These are phyloP conservation scores for Sporothrix inflata DNA, from an alignment of 2,329 filamentous ascomycete genomes.

Conservation along the genomic window DNA sequence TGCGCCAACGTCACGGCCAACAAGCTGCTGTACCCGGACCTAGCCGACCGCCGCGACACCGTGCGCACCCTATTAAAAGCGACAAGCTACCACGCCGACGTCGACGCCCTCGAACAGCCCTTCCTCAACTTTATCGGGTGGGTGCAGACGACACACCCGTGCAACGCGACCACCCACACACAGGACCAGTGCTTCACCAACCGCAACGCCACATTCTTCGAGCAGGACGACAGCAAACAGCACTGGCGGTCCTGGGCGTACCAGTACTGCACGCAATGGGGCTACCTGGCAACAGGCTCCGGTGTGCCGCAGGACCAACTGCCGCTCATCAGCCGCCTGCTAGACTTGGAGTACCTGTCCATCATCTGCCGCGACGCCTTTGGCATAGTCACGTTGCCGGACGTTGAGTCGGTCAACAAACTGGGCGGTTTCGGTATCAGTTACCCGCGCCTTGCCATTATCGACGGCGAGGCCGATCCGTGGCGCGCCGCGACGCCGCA, in stretches of 20 bases:
- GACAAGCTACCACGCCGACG: constrained; percentile 48
- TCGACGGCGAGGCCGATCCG: constrained; percentile 79
- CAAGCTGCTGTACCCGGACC: constrained; percentile 47
- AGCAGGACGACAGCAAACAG: constrained; percentile 44
- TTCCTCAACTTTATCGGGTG: constrained; percentile 59
- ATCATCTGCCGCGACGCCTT: constrained; percentile 69
- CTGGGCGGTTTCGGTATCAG: constrained; percentile 74
- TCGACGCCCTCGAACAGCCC: constrained; percentile 45
- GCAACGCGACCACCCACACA: constrained; percentile 32
- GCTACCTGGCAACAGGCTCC: constrained; percentile 74
- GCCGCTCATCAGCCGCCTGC: constrained; percentile 71
- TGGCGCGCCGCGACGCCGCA: constrained; percentile 78
- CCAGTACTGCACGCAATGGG: constrained; percentile 69
- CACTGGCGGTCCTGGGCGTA: constrained; percentile 55
- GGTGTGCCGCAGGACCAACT: constrained; percentile 65
- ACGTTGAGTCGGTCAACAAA: constrained; percentile 71
- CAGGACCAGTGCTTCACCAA: constrained; percentile 47
- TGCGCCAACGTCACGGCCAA: constrained; percentile 52
- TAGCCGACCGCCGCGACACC: constrained; percentile 42
- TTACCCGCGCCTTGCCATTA: constrained; percentile 74
- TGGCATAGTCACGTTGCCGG: constrained; percentile 66
- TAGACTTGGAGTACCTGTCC: constrained; percentile 65
- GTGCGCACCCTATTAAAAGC: constrained; percentile 47
- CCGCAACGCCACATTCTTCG: constrained; percentile 42
- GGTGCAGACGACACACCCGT: constrained; percentile 40